These are phyloP conservation scores for Yamadazyma sp. DNA, from an alignment of 805 yeast genomes.

Conservation along the genomic window DNA sequence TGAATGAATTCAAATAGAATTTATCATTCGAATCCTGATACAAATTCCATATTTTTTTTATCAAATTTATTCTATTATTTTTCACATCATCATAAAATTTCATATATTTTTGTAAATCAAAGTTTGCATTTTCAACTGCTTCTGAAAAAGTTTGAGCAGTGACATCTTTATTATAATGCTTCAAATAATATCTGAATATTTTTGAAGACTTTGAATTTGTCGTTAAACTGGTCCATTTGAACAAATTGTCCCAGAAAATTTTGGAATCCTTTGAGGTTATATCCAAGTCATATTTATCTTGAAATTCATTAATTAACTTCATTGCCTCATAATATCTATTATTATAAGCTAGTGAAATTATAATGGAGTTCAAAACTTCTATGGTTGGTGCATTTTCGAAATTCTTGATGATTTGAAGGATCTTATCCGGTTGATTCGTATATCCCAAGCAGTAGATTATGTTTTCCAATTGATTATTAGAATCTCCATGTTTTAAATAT, in stretches of 20 bases:
- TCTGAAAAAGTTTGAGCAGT: constrained; percentile 16
- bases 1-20: constrained; percentile 24
- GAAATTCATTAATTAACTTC: constrained; percentile 34
- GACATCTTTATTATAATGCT: constrained; percentile 13
- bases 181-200: constrained; percentile 26
- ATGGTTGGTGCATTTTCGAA: constrained; percentile 22
- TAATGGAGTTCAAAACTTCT: constrained; percentile 25
- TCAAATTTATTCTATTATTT: constrained; percentile 22
- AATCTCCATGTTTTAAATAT: constrained; percentile 4
- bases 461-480: constrained; percentile 22
- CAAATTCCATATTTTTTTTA: constrained; percentile 34
- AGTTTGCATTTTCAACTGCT: constrained; percentile 30
- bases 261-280: constrained; percentile 15
- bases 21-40: constrained; percentile 20
- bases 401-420: constrained; percentile 23
- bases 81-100: constrained; percentile 21
- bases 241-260: constrained; percentile 34
- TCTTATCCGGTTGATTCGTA: constrained; percentile 17
- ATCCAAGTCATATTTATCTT: constrained; percentile 23
- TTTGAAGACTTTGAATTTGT: constrained; percentile 26
- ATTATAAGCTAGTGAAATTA: constrained; percentile 32
- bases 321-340: constrained; percentile 28
- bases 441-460: constrained; percentile 35
- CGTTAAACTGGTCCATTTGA: constrained; percentile 36
- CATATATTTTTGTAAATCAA: constrained; percentile 38